Evolutionary conservation across 371 early-diverging fungal genomes (phyloP).

Genomic region (Blastocladiella emersonii): DNA sequence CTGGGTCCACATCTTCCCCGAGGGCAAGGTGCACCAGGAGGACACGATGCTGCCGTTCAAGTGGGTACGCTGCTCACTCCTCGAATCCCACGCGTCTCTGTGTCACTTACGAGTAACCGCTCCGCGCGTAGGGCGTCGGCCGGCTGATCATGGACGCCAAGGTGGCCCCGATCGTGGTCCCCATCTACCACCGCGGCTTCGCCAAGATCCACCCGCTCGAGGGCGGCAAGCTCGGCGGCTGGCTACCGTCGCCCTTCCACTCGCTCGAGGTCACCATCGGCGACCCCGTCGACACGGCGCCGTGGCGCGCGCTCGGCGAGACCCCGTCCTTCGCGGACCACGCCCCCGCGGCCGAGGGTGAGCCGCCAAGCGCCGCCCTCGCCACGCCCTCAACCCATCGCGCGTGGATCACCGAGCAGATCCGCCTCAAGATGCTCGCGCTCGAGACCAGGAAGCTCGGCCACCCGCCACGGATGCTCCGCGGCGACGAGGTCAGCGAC

Average conservation of each 20-base stretch:
- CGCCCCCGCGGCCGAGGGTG: not conserved
- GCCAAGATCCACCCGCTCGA: not conserved
- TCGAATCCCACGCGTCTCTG: conserved; percentile 34
- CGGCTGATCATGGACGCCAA: not conserved
- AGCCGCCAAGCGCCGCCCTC: not conserved
- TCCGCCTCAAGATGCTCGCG: not conserved
- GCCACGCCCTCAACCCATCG: not conserved
- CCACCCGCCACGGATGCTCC: not conserved
- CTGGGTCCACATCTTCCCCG: conserved; percentile 73
- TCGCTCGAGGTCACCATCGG: conserved; percentile 16
- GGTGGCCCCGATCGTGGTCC: not conserved
- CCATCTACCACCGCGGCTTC: not conserved
- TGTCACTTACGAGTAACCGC: conserved; percentile 37
- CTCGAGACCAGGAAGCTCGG: not conserved
- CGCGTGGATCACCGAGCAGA: not conserved
- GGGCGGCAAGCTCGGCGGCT: not conserved
- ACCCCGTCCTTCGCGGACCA: not conserved
- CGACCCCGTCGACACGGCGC: conserved; percentile 16
- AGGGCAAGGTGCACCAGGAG: conserved; percentile 58
- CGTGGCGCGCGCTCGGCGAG: not conserved
- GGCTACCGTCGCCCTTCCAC: conserved; percentile 13
- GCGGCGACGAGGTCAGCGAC: not conserved
- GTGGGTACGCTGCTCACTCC: conserved; percentile 46
- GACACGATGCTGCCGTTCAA: conserved; percentile 52
- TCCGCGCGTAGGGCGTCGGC: not conserved